Evolutionary conservation across 169 alveolate species (phyloP).

Genomic region (Perkinsus chesapeaki): DNA sequence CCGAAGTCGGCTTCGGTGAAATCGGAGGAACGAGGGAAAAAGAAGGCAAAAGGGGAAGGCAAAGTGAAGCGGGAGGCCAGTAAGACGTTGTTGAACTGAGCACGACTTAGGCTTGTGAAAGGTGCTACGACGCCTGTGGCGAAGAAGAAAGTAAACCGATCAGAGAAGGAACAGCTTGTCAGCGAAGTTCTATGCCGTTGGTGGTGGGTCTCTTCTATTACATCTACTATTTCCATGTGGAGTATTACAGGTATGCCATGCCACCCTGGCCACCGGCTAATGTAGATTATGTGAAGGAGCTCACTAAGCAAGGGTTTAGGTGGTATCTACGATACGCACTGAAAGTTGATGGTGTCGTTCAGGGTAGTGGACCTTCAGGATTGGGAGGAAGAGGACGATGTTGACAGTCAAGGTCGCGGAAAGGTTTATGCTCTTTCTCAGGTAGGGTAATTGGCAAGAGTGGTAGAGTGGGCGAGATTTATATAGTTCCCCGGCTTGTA

Average conservation of each 20-base stretch:
- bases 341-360: not conserved
- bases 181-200: not conserved
- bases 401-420: not conserved
- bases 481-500: not conserved
- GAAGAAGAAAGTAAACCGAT: not conserved
- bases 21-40: not conserved
- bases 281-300: not conserved
- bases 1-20: not conserved
- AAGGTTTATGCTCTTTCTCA: not conserved
- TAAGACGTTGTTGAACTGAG: not conserved
- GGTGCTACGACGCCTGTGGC: not conserved
- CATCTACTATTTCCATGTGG: not conserved
- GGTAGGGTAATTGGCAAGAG: not conserved
- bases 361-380: not conserved
- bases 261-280: not conserved
- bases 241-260: not conserved
- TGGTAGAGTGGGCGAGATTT: no score
- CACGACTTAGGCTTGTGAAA: not conserved
- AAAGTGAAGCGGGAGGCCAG: not conserved
- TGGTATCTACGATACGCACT: not conserved
- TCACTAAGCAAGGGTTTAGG: not conserved
- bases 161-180: not conserved
- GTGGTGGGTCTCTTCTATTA: not conserved
- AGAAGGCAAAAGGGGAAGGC: not conserved
- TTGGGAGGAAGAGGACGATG: not conserved